Evolutionary conservation across 805 yeast genomes (phyloP), one percentile per base, ranked within the genome.

Genomic region (Clavispora carvajalis): DNA sequence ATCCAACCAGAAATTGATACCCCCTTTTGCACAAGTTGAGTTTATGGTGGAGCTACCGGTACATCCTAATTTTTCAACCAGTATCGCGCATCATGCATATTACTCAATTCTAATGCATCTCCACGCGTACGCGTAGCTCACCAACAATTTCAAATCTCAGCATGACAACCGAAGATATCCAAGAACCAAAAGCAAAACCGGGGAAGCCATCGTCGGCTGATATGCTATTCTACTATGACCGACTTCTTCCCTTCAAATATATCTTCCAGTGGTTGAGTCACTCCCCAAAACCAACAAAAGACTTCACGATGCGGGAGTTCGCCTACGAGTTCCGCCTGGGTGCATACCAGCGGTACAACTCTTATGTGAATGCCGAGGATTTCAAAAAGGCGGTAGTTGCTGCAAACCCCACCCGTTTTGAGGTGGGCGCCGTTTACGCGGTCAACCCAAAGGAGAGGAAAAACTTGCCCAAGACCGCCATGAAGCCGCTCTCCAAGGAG

Each of bases 261-360:
- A 67, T 90, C n/a, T 90, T 82, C 63, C 82, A 77, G 47, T 91
- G 98, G 98, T 67, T 91, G 37, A 85, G 81, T 57, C 98, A 90
- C 59, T 80, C 95, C 3, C 86, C 83, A 2, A 77, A 76, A 34
- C 83, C 93, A 7, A 73, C 79, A 15, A 67, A 74, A 17, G 93
- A 86, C 57, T 90, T 91, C 64, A 77, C 87, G 15, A 79, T 85
- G 75, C 75, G 99, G 49, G 99, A 93, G 59, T 82, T 93, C 58
- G 98, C 99, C 2, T 88, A 84, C 69, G 96, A 91, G 44, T 80
- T 83, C 54, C 74, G 84, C 48, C 78, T 86, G 22, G 97, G 95
- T 12, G 93, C 89, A 1, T 93, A 91, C 58, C 84, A 86, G 51
- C 83, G 99, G 51, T 91, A 90, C 65, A 84, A 83, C 55, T 85